phyloP scores from a whole-genome alignment of 2,329 filamentous ascomycete genomes.

The Pyrenochaeta sp. region DNA sequence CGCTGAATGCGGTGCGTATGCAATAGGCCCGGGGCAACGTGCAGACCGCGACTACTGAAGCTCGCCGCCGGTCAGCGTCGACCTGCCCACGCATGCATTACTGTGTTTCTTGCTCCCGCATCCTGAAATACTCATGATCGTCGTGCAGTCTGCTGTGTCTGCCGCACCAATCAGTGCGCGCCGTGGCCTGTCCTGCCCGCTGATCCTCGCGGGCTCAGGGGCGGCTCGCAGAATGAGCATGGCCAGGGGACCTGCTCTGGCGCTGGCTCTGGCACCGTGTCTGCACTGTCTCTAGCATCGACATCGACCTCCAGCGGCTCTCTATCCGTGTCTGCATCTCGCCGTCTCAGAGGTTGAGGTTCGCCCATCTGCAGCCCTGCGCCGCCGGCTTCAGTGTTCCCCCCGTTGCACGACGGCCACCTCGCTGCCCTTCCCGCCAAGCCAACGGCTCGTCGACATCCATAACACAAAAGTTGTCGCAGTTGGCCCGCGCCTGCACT shows the following conservation, averaged over 20 bases:
- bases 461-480: conserved; percentile 6
- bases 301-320: conserved; percentile 5
- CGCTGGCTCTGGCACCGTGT: neutral
- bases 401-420: conserved; percentile 1
- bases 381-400: conserved; percentile 2
- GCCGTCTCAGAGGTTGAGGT: conserved; percentile 2
- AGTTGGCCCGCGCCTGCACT: conserved; percentile 3
- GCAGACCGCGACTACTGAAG: no score
- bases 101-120: no score
- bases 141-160: conserved; percentile 11
- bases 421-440: conserved; percentile 7
- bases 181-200: conserved; percentile 11
- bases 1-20: no score
- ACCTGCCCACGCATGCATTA: no score
- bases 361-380: conserved; percentile 9
- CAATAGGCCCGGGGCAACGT: no score
- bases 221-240: conserved; percentile 13
- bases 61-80: no score
- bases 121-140: neutral
- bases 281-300: conserved; percentile 5
- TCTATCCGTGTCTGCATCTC: neutral
- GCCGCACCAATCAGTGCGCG: conserved; percentile 17
- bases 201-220: conserved; percentile 22
- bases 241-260: conserved; percentile 3
- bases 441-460: conserved; percentile 3